phyloP scores from a whole-genome alignment of 129 eudicot species.

The Arctium lappa region DNA sequence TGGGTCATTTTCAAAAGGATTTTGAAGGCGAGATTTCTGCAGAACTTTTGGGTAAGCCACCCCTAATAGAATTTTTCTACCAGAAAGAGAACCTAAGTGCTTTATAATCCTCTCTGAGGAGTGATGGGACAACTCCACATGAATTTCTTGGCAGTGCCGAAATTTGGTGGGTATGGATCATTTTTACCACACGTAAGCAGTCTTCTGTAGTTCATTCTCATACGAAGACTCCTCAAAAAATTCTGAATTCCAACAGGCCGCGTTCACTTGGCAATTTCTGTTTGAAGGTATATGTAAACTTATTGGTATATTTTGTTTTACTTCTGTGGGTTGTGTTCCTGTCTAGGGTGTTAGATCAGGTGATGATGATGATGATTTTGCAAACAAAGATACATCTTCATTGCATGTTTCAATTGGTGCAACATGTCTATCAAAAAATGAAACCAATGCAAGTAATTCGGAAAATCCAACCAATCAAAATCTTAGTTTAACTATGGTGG shows the following conservation, averaged over 20 bases:
- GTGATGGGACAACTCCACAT: slow-evolving; percentile 16
- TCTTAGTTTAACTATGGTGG: too few relatives aligned
- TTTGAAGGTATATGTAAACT: slow-evolving; percentile 46
- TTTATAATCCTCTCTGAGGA: slow-evolving; percentile 9
- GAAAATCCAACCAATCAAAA: slow-evolving; percentile 35
- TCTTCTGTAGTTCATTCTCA: slow-evolving; percentile 41
- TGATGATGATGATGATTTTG: slow-evolving; percentile 25
- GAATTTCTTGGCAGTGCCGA: slow-evolving; percentile 61
- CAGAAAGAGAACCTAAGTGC: slow-evolving; percentile 11
- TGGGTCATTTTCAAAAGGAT: slow-evolving; percentile 81
- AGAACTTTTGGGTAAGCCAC: slow-evolving; percentile 70
- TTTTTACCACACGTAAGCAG: slow-evolving; percentile 60
- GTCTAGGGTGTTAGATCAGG: slow-evolving; percentile 51
- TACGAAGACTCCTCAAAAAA: slow-evolving; percentile 38
- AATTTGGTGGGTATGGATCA: slow-evolving; percentile 84
- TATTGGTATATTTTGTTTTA: slow-evolving; percentile 9
- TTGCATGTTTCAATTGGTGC: slow-evolving; percentile 34
- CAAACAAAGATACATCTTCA: slow-evolving; percentile 27
- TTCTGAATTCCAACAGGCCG: slow-evolving; percentile 30
- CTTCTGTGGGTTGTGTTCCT: slow-evolving; percentile 36
- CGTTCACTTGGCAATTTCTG: slow-evolving; percentile 31
- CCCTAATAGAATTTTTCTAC: slow-evolving; percentile 14
- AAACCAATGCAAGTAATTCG: slow-evolving; percentile 27
- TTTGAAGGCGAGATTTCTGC: slow-evolving; percentile 68
- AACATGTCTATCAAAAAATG: slow-evolving; percentile 19